Conservation (phyloP, 1,284 basidiomycete species). For the Tausonia pullulans region DNA sequence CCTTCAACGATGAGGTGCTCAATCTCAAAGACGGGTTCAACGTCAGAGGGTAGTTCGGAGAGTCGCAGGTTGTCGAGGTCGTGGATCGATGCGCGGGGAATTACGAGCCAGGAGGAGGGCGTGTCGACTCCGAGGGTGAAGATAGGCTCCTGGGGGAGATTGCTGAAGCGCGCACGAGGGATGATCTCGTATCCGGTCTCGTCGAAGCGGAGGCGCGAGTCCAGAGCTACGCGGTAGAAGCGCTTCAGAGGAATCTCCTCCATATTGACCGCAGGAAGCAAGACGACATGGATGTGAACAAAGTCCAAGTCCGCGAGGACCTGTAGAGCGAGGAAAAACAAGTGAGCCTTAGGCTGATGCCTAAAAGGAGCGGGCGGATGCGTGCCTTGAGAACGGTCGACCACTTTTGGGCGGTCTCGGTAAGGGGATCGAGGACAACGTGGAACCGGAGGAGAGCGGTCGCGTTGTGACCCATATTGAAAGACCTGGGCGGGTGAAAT, state of each 20-base stretch:
- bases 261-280: constrained; percentile 61
- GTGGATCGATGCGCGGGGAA: constrained; percentile 74
- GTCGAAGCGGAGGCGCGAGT: constrained; percentile 52
- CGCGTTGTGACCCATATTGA: constrained; percentile 54
- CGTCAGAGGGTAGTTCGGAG: constrained; percentile 44
- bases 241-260: constrained; percentile 74
- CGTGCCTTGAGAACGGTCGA: constrained; percentile 55
- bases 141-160: constrained; percentile 52
- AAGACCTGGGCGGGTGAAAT: constrained; percentile 40
- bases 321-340: constrained; percentile 21
- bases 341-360: background rate
- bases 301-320: constrained; percentile 35
- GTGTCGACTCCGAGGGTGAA: constrained; percentile 87
- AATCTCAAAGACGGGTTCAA: constrained; percentile 73
- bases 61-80: constrained; percentile 95
- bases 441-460: constrained; percentile 62
- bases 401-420: constrained; percentile 74
- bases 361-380: background rate
- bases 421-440: constrained; percentile 72
- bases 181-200: constrained; percentile 27
- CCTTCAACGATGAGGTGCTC: constrained; percentile 90
- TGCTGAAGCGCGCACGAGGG: constrained; percentile 34
- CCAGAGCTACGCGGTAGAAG: constrained; percentile 78
- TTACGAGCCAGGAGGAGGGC: constrained; percentile 80
- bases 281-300: constrained; percentile 57